Conservation (phyloP, 441 rosid genomes). For the Corymbia citriodora region DNA sequence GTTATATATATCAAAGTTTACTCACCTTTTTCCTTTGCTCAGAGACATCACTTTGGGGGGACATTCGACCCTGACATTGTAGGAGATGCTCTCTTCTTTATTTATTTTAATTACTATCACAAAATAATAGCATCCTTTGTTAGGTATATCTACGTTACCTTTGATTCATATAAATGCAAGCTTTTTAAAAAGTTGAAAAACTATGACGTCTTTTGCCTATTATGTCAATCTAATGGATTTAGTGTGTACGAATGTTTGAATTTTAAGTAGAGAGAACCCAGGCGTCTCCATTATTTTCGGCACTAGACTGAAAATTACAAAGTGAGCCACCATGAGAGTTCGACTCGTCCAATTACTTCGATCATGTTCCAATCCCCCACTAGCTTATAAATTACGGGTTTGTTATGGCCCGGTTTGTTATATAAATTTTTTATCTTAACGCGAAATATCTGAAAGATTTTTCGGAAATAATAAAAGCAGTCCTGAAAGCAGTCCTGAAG, state of each 20-base stretch:
- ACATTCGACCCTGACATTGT: not conserved
- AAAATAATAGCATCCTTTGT: not conserved
- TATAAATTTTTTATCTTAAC: not conserved
- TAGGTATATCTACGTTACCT: not conserved
- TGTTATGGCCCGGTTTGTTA: not conserved
- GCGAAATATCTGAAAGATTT: fast-evolving
- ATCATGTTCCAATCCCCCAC: not conserved
- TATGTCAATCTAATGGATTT: not conserved
- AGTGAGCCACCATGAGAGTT: not conserved
- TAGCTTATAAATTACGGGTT: not conserved
- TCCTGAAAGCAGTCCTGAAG: not conserved
- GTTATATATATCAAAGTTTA: not conserved
- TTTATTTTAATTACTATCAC: not conserved
- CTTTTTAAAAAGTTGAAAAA: not conserved
- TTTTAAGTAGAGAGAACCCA: not conserved
- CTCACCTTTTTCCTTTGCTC: not conserved
- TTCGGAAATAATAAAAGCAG: not conserved
- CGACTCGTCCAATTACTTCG: not conserved
- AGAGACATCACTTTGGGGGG: not conserved
- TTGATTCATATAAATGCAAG: not conserved
- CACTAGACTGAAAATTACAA: not conserved
- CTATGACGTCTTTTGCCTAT: not conserved
- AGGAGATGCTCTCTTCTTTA: not conserved
- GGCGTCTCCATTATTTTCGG: not conserved
- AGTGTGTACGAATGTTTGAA: not conserved